Base-by-base conservation (phyloP, 164 flowering plant genomes). In the Akebia trifoliata region DNA sequence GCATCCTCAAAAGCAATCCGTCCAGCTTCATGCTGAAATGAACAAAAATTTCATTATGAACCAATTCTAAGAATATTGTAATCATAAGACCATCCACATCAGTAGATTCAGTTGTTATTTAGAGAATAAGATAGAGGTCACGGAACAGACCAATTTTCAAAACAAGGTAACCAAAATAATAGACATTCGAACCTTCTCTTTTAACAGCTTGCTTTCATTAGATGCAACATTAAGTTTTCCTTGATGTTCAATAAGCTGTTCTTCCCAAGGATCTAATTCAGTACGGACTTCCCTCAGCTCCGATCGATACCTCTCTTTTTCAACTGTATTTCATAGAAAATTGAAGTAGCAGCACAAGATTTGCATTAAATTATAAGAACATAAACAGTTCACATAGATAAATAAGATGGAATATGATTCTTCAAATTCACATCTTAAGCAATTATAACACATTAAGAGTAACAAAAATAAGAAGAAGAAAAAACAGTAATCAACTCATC, bases 231-330 rank as follows among this genome's bases (percentile, higher is more conserved):
- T 89, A 74, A 82, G 84, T 57, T 84, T 86, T 64, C 96, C 96
- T 60, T 73, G 80, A 66, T 81, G 94, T 48, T 76, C 87, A 74
- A 90, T 93, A 67, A 87, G 59, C 50, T 86, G 78, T 44, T 77
- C 79, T 53, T 90, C 99, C 99, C 97, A 90, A 6, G 99, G 99
- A 65, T 90, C 95, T 55, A 93, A 56, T 68, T 84, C 89, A 65
- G 78, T 71, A 50, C 97, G 97, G 60, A 86, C 86, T 11, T 59
- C 79, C n/a, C 66, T 61, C 62, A 93, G 90, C 76, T 90, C 86
- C 48, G 75, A 60, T 9, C 85, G 83, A 51, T 77, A 79, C 40
- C 43, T 79, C 77, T 90, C 99, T 21, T 88, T 83, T 75, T 93
- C 99, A 73, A 64, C 99, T 93, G 77, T 54, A 70, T 47, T 39